phyloP scores from a whole-genome alignment of 2,329 filamentous ascomycete genomes.

The Raffaelea ambrosiae region DNA sequence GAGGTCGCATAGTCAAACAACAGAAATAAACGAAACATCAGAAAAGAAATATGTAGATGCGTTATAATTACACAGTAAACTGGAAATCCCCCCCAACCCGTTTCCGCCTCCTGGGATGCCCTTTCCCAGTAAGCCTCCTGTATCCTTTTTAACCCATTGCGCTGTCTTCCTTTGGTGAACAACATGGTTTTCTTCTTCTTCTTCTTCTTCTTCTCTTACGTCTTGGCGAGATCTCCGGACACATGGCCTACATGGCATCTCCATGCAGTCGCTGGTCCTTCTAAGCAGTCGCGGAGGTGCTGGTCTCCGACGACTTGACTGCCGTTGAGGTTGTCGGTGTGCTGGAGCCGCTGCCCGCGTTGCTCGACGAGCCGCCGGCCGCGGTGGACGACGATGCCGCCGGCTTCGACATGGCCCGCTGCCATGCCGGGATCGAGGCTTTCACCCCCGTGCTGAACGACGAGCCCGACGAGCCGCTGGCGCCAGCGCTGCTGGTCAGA shows the following conservation, averaged over 20 bases:
- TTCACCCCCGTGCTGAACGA: constrained; percentile 43
- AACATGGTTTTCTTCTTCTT: too few species aligned
- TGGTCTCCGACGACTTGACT: too few species aligned
- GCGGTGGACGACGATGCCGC: constrained; percentile 35
- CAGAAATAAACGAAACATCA: not conserved
- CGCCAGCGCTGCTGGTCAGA: constrained; percentile 4
- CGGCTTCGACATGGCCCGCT: constrained; percentile 62
- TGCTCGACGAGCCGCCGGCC: constrained; percentile 1
- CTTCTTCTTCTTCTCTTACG: too few species aligned
- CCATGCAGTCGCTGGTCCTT: too few species aligned
- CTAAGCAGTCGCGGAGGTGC: too few species aligned
- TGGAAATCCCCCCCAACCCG: not conserved
- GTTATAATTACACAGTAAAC: not conserved
- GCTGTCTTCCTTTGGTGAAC: too few species aligned
- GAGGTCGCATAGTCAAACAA: too few species aligned
- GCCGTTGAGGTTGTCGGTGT: not conserved
- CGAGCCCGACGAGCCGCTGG: constrained; percentile 23
- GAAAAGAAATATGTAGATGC: not conserved
- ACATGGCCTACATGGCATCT: too few species aligned
- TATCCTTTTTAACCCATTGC: too few species aligned
- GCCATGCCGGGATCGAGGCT: constrained; percentile 72
- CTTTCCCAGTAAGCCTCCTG: too few species aligned
- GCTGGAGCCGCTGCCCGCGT: constrained; percentile 1
- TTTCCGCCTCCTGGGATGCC: too few species aligned
- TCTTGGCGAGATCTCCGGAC: too few species aligned